Base-by-base conservation (phyloP, 495 filamentous ascomycete species). In the Parmelia sp. region DNA sequence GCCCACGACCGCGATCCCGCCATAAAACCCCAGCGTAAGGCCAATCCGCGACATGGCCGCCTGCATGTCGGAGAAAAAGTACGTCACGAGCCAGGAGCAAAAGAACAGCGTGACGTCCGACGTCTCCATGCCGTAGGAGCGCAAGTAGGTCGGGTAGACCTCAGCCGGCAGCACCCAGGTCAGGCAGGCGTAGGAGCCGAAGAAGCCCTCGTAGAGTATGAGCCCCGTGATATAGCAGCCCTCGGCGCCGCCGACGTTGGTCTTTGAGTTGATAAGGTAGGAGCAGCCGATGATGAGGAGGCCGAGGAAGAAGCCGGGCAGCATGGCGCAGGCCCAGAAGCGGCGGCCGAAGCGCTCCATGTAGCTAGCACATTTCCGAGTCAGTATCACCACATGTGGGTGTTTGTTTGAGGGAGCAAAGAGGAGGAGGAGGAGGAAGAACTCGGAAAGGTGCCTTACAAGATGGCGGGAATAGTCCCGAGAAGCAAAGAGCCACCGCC, bases 151-250 rank as follows among this genome's bases (percentile, higher is more conserved):
- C 0, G 83, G 83, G 74, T 84, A 85, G 42, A 84, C 82, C 68
- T 86, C 82, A 0, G 81, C 74, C 23, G 83, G 82, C 19, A 85
- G 75, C 57, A 86, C 84, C 83, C 83, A 86, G 12, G 84, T 86
- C 35, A 87, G 69, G 60, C 84, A 86, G 12, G 84, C 81, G 65
- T 86, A 87, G 15, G 78, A 82, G 40, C 84, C 84, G 62, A 86
- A 86, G 78, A 87, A 87, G 57, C 79, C 79, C 74, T 82, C 80
- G 72, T 84, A 86, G 53, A 85, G 69, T 68, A 85, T 79, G 35
- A 86, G 74, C 45, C 83, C 84, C 11, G 82, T 79, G 25, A 86
- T 73, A 64, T 86, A 86, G 39, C 80, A 58, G 23, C 80, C 82
- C 65, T 80, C 72, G 0, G 78, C 78, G 9, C 75, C 74, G 12